These are phyloP conservation scores for Ogataea pilisensis DNA, from an alignment of 805 yeast species.

Conservation along the genomic window DNA sequence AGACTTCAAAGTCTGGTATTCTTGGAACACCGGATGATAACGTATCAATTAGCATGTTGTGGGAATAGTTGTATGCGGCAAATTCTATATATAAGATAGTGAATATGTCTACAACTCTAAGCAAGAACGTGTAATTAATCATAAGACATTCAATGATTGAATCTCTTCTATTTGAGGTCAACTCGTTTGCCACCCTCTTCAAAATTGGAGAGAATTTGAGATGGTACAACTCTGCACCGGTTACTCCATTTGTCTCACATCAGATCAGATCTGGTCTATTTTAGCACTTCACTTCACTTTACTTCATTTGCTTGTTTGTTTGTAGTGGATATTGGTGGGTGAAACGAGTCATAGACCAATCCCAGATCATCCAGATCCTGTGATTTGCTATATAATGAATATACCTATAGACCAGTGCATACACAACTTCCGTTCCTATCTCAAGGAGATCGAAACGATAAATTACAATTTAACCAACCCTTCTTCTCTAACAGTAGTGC, in stretches of 20 bases:
- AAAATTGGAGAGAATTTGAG: background rate
- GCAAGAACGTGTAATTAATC: too few species aligned
- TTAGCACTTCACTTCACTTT: background rate
- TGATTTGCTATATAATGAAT: background rate
- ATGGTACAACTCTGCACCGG: background rate
- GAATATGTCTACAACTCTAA: too few species aligned
- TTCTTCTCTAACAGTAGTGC: background rate
- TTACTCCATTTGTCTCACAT: background rate
- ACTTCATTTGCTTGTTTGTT: background rate
- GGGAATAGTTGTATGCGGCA: background rate
- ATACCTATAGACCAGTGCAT: background rate
- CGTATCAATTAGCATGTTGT: slow-evolving; percentile 32
- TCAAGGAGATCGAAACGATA: slow-evolving; percentile 1
- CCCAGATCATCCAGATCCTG: background rate
- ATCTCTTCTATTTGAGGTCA: background rate
- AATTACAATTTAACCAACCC: slow-evolving; percentile 1
- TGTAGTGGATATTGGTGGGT: too few species aligned
- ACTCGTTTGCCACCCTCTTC: background rate
- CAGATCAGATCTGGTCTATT: too few species aligned
- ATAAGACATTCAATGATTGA: too few species aligned
- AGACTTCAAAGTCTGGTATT: slow-evolving; percentile 77
- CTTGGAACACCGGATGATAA: slow-evolving; percentile 47
- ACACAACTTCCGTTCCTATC: background rate
- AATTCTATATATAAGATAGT: background rate
- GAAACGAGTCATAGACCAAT: too few species aligned